Conservation (phyloP, 306 rosid species). For the Hippophae rhamnoides region DNA sequence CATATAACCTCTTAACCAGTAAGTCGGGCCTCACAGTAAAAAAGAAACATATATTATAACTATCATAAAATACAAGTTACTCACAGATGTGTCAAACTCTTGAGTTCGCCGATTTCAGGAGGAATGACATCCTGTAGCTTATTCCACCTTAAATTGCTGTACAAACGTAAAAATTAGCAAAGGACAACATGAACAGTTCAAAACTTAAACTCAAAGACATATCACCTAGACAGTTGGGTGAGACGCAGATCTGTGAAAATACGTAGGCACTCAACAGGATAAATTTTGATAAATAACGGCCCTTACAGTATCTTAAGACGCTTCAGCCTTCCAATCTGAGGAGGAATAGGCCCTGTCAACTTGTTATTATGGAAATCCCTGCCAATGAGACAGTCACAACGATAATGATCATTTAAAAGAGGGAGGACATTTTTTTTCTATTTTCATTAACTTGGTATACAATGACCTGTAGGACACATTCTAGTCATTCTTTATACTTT, state of each 20-base stretch:
- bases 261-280: neutral
- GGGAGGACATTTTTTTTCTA: neutral
- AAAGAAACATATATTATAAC: neutral
- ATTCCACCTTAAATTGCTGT: slow-evolving; percentile 97
- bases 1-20: slow-evolving; percentile 3
- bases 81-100: slow-evolving; percentile 94
- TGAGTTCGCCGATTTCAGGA: slow-evolving; percentile 89
- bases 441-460: neutral
- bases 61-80: slow-evolving; percentile 23
- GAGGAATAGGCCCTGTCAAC: slow-evolving; percentile 96
- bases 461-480: too few species aligned
- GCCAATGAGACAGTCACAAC: slow-evolving; percentile 19
- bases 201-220: neutral
- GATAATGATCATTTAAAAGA: neutral
- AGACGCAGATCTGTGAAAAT: neutral
- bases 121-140: slow-evolving; percentile 93
- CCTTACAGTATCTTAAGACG: slow-evolving; percentile 82
- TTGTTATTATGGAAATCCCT: slow-evolving; percentile 98
- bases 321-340: slow-evolving; percentile 91
- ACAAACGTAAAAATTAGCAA: slow-evolving; percentile 11
- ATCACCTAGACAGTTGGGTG: neutral
- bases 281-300: slow-evolving; percentile 12
- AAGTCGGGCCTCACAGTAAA: neutral
- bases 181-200: neutral
- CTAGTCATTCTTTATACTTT: too few species aligned